Percentiles rank a stretch among this genome's conserved stretches.
phyloP scores from a whole-genome alignment of 257 asterid genomes.

The Solanum medicagineum region DNA sequence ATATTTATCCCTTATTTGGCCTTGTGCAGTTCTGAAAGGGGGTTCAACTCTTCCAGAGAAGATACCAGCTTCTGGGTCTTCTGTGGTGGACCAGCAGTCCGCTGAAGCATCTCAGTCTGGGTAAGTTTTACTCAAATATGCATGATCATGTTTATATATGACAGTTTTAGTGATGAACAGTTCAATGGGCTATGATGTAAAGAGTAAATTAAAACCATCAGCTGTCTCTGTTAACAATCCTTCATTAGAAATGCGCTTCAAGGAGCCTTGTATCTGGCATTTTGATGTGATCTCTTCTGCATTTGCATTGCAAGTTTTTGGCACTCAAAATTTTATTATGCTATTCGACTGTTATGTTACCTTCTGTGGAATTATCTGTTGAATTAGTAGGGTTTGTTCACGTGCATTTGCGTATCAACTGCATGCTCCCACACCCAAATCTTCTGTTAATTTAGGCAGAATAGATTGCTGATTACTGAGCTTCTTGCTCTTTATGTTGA shows the following conservation, averaged over 20 bases:
- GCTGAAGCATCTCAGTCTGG: conserved; percentile 63
- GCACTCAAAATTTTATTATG: not conserved
- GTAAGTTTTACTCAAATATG: conserved; percentile 30
- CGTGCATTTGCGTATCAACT: not conserved
- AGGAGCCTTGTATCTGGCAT: not conserved
- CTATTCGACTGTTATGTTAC: not conserved
- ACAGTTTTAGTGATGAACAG: not conserved
- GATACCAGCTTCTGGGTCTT: conserved; percentile 50
- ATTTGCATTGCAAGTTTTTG: not conserved
- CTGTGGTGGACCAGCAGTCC: conserved; percentile 55
- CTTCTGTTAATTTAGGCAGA: not conserved
- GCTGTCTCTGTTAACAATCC: not conserved
- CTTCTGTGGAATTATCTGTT: not conserved
- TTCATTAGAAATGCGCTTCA: not conserved
- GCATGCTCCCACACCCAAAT: not conserved
- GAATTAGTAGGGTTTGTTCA: not conserved
- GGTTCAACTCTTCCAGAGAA: conserved; percentile 79
- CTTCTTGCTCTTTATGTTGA: not conserved
- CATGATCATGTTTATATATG: not conserved
- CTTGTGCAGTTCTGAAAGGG: conserved; percentile 78
- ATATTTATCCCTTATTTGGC: not conserved
- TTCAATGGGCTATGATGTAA: not conserved
- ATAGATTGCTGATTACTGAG: not conserved
- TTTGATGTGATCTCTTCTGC: not conserved
- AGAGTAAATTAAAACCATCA: not conserved